These are phyloP conservation scores for Colletotrichum nymphaeae DNA, from an alignment of 2,329 filamentous ascomycete species.

Conservation along the genomic window DNA sequence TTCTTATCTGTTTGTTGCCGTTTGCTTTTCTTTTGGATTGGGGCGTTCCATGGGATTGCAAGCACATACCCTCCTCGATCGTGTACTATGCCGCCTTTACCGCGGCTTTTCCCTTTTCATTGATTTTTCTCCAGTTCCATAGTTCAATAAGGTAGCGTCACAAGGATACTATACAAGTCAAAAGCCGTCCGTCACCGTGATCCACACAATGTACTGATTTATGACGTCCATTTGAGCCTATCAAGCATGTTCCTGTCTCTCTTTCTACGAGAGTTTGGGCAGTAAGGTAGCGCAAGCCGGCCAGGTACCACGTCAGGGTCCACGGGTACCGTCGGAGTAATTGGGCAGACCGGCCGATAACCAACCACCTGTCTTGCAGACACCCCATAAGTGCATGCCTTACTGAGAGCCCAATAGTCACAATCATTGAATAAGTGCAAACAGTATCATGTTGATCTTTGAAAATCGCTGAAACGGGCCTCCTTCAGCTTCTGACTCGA, in stretches of 20 bases:
- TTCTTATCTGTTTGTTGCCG: slow-evolving; percentile 24
- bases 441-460: not conserved
- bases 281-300: slow-evolving; percentile 1
- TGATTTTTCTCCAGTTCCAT: slow-evolving; percentile 11
- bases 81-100: slow-evolving; percentile 4
- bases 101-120: not conserved
- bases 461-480: slow-evolving; percentile 1
- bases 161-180: slow-evolving; percentile 21
- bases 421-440: not conserved
- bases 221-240: not conserved
- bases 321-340: slow-evolving; percentile 11
- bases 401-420: not conserved
- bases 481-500: not conserved
- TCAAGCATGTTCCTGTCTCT: slow-evolving; percentile 3
- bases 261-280: slow-evolving; percentile 1
- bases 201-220: not conserved
- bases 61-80: slow-evolving; percentile 32
- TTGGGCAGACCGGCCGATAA: not conserved
- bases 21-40: slow-evolving; percentile 16
- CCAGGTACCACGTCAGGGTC: not conserved
- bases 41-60: slow-evolving; percentile 22
- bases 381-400: not conserved
- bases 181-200: not conserved
- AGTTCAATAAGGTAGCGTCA: slow-evolving; percentile 29
- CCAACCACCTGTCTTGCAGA: not conserved